Percentiles rank a stretch among this genome's conserved stretches.
Evolutionary conservation across 768 basidiomycete species (phyloP).

Genomic region (Auricularia sp.): DNA sequence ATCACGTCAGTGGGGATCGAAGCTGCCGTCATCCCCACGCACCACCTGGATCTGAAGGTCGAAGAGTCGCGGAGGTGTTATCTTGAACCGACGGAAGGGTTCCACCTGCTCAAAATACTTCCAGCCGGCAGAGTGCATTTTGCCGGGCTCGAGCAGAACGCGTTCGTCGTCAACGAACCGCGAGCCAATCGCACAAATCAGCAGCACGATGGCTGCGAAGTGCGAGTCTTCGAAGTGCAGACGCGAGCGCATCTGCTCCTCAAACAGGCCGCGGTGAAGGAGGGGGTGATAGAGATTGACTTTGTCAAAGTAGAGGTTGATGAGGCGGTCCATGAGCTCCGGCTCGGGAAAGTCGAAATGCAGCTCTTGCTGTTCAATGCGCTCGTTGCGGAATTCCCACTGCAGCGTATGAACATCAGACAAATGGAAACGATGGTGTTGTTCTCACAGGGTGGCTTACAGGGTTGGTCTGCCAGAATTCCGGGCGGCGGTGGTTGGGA

Average conservation of each 20-base stretch:
- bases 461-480: slow-evolving; percentile 25
- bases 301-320: slow-evolving; percentile 55
- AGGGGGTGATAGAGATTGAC: slow-evolving; percentile 55
- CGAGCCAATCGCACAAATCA: slow-evolving; percentile 63
- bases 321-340: slow-evolving; percentile 37
- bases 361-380: slow-evolving; percentile 1
- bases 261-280: slow-evolving; percentile 64
- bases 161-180: slow-evolving; percentile 50
- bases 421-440: neutral
- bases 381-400: slow-evolving; percentile 9
- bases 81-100: slow-evolving; percentile 45
- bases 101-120: slow-evolving; percentile 52
- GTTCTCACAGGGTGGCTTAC: slow-evolving; percentile 9
- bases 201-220: slow-evolving; percentile 52
- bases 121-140: slow-evolving; percentile 46
- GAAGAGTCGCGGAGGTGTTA: slow-evolving; percentile 48
- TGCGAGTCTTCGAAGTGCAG: slow-evolving; percentile 39
- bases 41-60: slow-evolving; percentile 59
- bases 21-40: slow-evolving; percentile 20
- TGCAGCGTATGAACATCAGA: slow-evolving; percentile 7
- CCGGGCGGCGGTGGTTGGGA: slow-evolving; percentile 15
- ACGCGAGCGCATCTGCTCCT: slow-evolving; percentile 36
- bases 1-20: slow-evolving; percentile 20
- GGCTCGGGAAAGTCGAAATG: slow-evolving; percentile 24
- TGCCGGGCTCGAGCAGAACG: slow-evolving; percentile 32